Evolutionary conservation across 106 monocot species (phyloP).

Genomic region (Dendrobium nobile): DNA sequence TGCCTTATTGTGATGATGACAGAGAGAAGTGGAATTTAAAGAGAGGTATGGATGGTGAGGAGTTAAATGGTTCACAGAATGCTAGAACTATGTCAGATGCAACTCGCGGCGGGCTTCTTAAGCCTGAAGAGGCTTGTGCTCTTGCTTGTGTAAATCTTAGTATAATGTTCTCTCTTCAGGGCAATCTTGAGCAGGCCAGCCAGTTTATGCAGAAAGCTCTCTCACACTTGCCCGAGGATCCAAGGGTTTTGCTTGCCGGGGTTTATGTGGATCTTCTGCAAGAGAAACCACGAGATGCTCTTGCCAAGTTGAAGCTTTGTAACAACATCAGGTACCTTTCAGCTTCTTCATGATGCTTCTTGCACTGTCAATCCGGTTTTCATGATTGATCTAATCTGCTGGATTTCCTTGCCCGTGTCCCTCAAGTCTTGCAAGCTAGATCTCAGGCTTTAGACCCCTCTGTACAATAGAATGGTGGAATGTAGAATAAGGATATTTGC

Average conservation of each 20-base stretch:
- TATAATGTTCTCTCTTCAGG: slow-evolving; percentile 43
- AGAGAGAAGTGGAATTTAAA: slow-evolving; percentile 34
- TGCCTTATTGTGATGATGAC: slow-evolving; percentile 65
- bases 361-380: background rate
- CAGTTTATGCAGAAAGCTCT: slow-evolving; percentile 34
- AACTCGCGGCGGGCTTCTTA: slow-evolving; percentile 5
- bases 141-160: slow-evolving; percentile 48
- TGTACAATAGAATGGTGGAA: slow-evolving; percentile 9
- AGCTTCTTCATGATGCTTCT: background rate
- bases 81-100: slow-evolving; percentile 18
- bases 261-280: slow-evolving; percentile 60
- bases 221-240: slow-evolving; percentile 41
- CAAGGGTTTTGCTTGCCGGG: slow-evolving; percentile 45
- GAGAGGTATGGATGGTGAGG: slow-evolving; percentile 47
- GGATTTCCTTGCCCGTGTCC: background rate
- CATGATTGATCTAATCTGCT: slow-evolving; percentile 2
- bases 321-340: slow-evolving; percentile 28
- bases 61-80: slow-evolving; percentile 18
- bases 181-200: slow-evolving; percentile 57
- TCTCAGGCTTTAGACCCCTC: background rate
- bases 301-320: slow-evolving; percentile 54
- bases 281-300: slow-evolving; percentile 45
- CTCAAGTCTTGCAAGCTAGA: background rate
- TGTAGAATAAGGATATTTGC: slow-evolving; percentile 5
- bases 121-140: slow-evolving; percentile 51